Evolutionary conservation across 23 red algal species (phyloP).

Genomic region (Gracilaria vermiculophylla): DNA sequence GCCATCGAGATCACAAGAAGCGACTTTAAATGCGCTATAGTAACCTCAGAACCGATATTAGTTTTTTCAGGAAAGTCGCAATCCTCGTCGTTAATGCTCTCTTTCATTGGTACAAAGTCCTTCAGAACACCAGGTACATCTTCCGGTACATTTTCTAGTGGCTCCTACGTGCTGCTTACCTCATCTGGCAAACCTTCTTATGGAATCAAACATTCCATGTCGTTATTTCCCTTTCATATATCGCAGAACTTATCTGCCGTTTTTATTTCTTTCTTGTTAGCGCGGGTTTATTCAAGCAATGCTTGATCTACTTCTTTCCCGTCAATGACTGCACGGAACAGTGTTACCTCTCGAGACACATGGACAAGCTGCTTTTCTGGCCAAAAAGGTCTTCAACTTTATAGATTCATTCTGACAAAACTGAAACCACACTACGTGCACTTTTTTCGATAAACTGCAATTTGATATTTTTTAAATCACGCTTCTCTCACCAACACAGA

Average conservation of each 20-base stretch:
- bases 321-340: background rate
- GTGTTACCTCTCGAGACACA: background rate
- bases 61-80: no score
- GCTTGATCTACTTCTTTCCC: background rate
- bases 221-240: background rate
- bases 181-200: slow-evolving; percentile 1
- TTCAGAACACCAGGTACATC: background rate
- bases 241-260: background rate
- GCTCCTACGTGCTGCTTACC: background rate
- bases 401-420: background rate
- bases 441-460: no score
- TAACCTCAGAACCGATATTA: no score
- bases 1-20: no score
- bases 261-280: background rate
- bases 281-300: background rate
- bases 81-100: no score
- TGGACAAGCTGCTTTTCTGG: background rate
- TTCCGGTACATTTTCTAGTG: background rate
- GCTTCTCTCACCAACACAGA: background rate
- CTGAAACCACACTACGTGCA: background rate
- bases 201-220: background rate
- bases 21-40: no score
- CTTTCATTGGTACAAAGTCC: no score
- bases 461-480: no score
- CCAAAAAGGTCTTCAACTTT: background rate